Conservation (phyloP, 805 yeast species). For the Candida tibetensis region DNA sequence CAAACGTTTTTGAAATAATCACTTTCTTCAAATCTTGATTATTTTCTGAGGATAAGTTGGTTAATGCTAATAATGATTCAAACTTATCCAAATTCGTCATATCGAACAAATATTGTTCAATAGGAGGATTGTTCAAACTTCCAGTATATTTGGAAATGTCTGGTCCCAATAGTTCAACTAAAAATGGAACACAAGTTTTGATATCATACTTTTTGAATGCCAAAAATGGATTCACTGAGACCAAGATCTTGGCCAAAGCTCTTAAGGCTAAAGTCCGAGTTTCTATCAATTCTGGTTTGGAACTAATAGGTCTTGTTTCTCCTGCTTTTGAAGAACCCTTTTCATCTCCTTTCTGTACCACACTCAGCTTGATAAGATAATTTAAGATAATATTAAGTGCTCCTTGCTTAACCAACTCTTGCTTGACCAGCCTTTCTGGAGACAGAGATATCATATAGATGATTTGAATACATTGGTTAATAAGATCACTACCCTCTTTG, state of each 20-base stretch:
- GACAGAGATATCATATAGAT: conserved; percentile 33
- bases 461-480: conserved; percentile 29
- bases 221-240: conserved; percentile 41
- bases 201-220: conserved; percentile 41
- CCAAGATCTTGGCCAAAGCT: conserved; percentile 43
- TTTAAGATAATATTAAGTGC: conserved; percentile 38
- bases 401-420: conserved; percentile 47
- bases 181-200: conserved; percentile 45
- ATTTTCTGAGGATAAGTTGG: conserved; percentile 58
- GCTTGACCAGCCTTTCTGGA: conserved; percentile 23
- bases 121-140: neutral
- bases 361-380: conserved; percentile 33
- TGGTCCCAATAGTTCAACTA: conserved; percentile 45
- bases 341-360: conserved; percentile 17
- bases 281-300: conserved; percentile 16
- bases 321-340: conserved; percentile 7
- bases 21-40: conserved; percentile 37
- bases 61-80: conserved; percentile 61
- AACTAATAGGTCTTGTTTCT: conserved; percentile 18
- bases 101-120: conserved; percentile 25
- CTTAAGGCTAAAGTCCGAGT: conserved; percentile 34
- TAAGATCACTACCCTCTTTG: conserved; percentile 11
- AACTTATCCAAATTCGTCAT: conserved; percentile 43
- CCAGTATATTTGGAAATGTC: conserved; percentile 21
- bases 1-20: conserved; percentile 42